Percentiles rank a stretch among this genome's conserved stretches.
phyloP scores from a whole-genome alignment of 208 protist genomes.

The Trypanosoma melophagium region DNA sequence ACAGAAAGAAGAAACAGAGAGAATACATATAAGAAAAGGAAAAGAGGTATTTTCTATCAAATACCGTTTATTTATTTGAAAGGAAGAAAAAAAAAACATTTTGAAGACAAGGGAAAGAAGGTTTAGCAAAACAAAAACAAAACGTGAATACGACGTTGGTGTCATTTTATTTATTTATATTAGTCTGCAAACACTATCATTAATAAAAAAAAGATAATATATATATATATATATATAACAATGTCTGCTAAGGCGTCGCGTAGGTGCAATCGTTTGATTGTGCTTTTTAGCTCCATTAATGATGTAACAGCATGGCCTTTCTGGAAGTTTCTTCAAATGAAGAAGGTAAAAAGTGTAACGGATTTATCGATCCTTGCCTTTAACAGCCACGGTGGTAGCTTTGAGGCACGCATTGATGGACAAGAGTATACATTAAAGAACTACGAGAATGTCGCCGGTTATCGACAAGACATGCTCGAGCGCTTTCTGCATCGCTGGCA shows the following conservation, averaged over 20 bases:
- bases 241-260: conserved; percentile 19
- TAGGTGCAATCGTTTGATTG: conserved; percentile 56
- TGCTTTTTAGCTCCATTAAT: conserved; percentile 82
- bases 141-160: too few relatives aligned
- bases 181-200: too few relatives aligned
- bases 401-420: conserved; percentile 79
- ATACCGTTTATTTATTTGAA: too few relatives aligned
- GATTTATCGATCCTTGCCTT: conserved; percentile 84
- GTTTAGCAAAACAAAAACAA: too few relatives aligned
- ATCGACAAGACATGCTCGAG: conserved; percentile 72
- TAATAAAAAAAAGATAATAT: too few relatives aligned
- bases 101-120: too few relatives aligned
- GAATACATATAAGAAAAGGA: background rate
- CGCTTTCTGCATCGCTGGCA: conserved; percentile 62
- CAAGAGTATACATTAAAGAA: conserved; percentile 69
- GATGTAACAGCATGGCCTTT: conserved; percentile 86
- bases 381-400: conserved; percentile 84
- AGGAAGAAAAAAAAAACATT: too few relatives aligned
- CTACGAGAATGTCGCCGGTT: conserved; percentile 62
- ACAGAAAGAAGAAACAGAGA: background rate
- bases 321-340: conserved; percentile 90
- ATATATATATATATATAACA: too few relatives aligned
- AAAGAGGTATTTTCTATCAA: too few relatives aligned
- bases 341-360: conserved; percentile 67
- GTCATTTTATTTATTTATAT: too few relatives aligned